Base-by-base conservation (phyloP, 2,329 filamentous ascomycete species). In the Davidsoniella eucalypti region DNA sequence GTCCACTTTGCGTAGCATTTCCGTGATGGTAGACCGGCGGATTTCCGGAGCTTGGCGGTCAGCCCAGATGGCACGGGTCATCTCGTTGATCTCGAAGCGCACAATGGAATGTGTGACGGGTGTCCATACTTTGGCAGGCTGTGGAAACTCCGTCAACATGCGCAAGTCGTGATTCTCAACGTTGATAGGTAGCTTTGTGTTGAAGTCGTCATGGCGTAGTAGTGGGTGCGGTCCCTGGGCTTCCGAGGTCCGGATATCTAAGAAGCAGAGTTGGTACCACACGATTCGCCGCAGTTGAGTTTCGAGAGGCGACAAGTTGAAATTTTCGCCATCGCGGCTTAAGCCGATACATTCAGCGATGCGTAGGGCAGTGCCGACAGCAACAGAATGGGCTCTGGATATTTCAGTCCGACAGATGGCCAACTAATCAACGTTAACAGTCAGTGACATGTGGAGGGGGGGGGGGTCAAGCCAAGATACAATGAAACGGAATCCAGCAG, bases 271-370 rank as follows among this genome's bases (percentile, higher is more conserved):
- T 57, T 87, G 82, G 59, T 86, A 80, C 84, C 83, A 87, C 33
- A 87, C 69, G 38, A 87, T 65, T 4, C 83, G 75, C 10, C 83
- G 75, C 2, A 86, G 69, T 49, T 87, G 82, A 0, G 77, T 79
- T 57, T 87, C 82, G 2, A 86, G 65, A 0, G 82, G 72, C 2
- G 71, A 75, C 51, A 82, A 70, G 1, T 74, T 76, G 57, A 84
- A 86, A 8, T 72, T 69, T 41, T 76, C 72, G 14, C 80, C 80
- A 55, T 87, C 83, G 7, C 80, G 73, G 59, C 87, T 80, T 16
- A 87, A 65, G 2, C 82, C 81, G 79, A 87, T 85, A 58, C 82
- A 86, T 64, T 87, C 80, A 5, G 81, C 83, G 60, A 87, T 74
- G 14, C 83, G 72, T 40, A 87, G 79, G 3, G 80, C 82, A 12